Conservation (phyloP, 1,139 yeast species). For the Suhomyces kunorum region DNA sequence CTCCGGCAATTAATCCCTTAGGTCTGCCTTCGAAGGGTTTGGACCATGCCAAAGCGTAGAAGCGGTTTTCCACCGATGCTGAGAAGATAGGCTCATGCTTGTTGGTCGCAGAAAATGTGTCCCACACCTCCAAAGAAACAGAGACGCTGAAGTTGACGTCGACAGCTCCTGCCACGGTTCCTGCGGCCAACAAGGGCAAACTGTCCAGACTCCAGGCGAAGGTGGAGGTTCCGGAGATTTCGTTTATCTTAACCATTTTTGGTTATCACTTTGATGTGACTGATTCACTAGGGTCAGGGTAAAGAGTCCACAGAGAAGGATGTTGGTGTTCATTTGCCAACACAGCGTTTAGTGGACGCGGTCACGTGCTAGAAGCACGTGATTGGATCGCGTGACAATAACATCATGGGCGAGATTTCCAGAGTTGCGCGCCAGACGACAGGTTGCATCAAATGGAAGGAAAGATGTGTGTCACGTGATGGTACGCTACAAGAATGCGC, state of each 20-base stretch:
- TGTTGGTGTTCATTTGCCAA: conserved; percentile 11
- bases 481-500: no score
- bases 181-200: conserved; percentile 79
- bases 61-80: conserved; percentile 58
- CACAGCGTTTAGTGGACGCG: conserved; percentile 11
- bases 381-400: no score
- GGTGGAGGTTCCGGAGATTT: conserved; percentile 82
- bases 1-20: conserved; percentile 77
- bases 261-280: conserved; percentile 3
- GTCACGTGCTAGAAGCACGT: background rate
- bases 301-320: background rate
- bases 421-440: no score
- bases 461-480: no score
- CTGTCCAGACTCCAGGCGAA: conserved; percentile 91
- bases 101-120: conserved; percentile 52
- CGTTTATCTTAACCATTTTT: conserved; percentile 81
- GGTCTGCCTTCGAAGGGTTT: conserved; percentile 55
- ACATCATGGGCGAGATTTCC: no score
- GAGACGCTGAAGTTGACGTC: conserved; percentile 83
- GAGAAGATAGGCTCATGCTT: conserved; percentile 50
- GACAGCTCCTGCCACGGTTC: conserved; percentile 93
- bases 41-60: conserved; percentile 88
- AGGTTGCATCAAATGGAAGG: no score
- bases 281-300: background rate
- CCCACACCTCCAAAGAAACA: conserved; percentile 78